Conservation (phyloP, 1,139 yeast species). For the Taphrina betulina region DNA sequence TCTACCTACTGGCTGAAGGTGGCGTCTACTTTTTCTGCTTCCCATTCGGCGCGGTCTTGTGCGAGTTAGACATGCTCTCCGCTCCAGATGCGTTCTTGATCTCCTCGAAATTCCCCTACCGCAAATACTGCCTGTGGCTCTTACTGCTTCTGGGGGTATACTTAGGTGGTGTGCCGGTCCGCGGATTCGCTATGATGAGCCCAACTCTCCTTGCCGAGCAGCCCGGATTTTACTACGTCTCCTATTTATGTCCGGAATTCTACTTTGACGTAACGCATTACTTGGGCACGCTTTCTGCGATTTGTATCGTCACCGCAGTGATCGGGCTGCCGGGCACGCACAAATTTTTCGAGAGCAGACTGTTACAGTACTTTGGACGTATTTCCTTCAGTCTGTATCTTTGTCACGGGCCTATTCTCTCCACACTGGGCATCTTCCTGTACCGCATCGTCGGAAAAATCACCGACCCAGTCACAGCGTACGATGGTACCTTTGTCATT, state of each 20-base stretch:
- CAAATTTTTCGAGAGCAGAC: not conserved
- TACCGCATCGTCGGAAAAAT: not conserved
- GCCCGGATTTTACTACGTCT: not conserved
- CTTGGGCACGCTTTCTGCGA: constrained; percentile 1
- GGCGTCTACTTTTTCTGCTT: not conserved
- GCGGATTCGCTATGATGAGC: constrained; percentile 1
- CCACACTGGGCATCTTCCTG: not conserved
- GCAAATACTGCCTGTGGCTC: not conserved
- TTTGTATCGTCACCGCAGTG: not conserved
- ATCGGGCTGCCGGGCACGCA: not conserved
- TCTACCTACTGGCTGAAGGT: not conserved
- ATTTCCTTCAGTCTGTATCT: constrained; percentile 1
- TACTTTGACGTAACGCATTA: not conserved
- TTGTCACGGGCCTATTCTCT: not conserved
- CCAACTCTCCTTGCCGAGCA: not conserved
- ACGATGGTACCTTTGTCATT: not conserved
- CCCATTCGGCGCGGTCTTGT: not conserved
- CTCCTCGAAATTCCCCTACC: not conserved
- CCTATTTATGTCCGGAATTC: not conserved
- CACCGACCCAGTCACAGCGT: not conserved
- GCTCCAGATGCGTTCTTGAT: not conserved
- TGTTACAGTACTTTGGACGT: not conserved
- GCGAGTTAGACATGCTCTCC: not conserved
- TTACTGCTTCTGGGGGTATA: not conserved
- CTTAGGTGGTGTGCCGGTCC: constrained; percentile 1